Percentiles rank a stretch among this genome's conserved stretches.
Conservation (phyloP, 2,329 filamentous ascomycete species). For the Arthrocladium fulminans region DNA sequence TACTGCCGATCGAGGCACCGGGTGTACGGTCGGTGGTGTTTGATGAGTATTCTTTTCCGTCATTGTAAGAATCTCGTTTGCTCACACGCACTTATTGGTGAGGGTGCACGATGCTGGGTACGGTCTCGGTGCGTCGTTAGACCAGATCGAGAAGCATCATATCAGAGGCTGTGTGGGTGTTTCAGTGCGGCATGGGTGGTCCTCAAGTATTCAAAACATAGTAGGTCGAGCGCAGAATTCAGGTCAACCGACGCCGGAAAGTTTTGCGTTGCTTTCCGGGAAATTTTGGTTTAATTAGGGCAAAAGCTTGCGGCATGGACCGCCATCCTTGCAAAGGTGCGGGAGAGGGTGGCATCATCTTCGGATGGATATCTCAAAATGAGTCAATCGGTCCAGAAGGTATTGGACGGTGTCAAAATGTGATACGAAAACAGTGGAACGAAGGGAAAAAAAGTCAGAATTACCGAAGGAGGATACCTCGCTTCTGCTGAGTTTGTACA, state of each 20-base stretch:
- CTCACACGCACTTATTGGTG: no score
- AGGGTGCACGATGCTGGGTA: neutral
- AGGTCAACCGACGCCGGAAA: neutral
- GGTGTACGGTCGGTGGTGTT: conserved; percentile 16
- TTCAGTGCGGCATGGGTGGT: neutral
- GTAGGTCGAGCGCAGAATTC: neutral
- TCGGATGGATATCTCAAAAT: no score
- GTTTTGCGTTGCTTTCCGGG: neutral
- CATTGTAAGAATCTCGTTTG: neutral
- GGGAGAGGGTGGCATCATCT: neutral
- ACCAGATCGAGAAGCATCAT: neutral
- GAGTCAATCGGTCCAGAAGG: no score
- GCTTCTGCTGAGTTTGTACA: neutral
- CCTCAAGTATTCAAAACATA: no score
- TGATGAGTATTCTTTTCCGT: neutral
- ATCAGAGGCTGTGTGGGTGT: neutral
- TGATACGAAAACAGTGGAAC: no score
- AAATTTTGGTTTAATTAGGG: neutral
- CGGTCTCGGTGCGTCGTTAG: neutral
- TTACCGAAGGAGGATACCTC: neutral
- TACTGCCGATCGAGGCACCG: conserved; percentile 44
- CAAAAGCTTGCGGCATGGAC: neutral
- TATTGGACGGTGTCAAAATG: neutral
- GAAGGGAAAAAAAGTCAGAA: neutral
- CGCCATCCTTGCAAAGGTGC: neutral